phyloP scores from a whole-genome alignment of 1,284 basidiomycete genomes.

The Xanthoconium separans region DNA sequence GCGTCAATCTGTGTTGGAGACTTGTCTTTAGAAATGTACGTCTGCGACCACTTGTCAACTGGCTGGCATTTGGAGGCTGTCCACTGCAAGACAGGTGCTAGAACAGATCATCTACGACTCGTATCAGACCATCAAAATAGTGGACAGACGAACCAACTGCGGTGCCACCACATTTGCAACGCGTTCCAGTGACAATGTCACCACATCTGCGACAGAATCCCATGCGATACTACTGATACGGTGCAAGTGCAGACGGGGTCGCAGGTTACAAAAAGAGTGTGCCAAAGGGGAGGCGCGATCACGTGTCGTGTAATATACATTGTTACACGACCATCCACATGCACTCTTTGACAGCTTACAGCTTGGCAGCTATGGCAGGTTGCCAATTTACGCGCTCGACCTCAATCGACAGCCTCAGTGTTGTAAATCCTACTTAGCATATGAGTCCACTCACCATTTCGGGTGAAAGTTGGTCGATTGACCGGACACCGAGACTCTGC shows the following conservation, averaged over 20 bases:
- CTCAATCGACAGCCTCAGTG: slow-evolving; percentile 55
- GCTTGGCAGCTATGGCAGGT: slow-evolving; percentile 32
- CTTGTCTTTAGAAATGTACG: slow-evolving; percentile 59
- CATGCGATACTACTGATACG: slow-evolving; percentile 41
- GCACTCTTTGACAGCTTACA: slow-evolving; percentile 15
- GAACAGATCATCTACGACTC: slow-evolving; percentile 17
- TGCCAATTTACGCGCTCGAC: slow-evolving; percentile 72
- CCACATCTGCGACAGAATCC: slow-evolving; percentile 80
- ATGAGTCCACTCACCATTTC: slow-evolving; percentile 62
- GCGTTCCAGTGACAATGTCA: slow-evolving; percentile 66
- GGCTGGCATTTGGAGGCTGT: slow-evolving; percentile 42
- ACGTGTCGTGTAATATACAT: slow-evolving; percentile 16
- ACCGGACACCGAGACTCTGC: slow-evolving; percentile 76
- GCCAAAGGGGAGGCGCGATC: slow-evolving; percentile 15
- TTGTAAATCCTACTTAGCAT: slow-evolving; percentile 15
- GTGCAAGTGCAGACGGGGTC: background rate
- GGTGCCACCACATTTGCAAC: slow-evolving; percentile 75
- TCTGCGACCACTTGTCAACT: slow-evolving; percentile 74
- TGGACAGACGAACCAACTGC: slow-evolving; percentile 60
- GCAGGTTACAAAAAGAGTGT: background rate
- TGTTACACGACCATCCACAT: background rate
- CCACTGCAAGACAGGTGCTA: slow-evolving; percentile 71
- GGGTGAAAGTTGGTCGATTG: slow-evolving; percentile 69
- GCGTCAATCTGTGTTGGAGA: slow-evolving; percentile 35
- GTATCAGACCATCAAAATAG: background rate